These are phyloP conservation scores for Pyricularia sp. DNA, from an alignment of 2,329 filamentous ascomycete species.

Conservation along the genomic window DNA sequence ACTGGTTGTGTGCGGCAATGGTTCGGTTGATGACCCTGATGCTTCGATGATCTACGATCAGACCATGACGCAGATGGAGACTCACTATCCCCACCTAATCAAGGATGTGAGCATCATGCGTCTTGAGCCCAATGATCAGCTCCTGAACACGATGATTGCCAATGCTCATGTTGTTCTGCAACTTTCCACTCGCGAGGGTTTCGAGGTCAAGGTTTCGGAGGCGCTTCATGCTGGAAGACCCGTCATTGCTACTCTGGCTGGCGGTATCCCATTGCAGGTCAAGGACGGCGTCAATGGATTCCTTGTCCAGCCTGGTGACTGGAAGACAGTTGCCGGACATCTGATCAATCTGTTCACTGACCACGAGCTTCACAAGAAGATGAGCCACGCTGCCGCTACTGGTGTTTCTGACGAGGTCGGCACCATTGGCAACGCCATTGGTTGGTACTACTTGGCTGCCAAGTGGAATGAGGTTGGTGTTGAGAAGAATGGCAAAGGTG, in stretches of 20 bases:
- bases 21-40: constrained; percentile 71
- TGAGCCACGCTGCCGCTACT: constrained; percentile 48
- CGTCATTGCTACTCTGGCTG: constrained; percentile 60
- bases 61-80: constrained; percentile 54
- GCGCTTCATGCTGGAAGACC: constrained; percentile 69
- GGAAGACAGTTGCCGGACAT: constrained; percentile 53
- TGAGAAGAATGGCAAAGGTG: constrained; percentile 24
- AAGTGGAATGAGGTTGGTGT: constrained; percentile 44
- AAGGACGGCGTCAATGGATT: constrained; percentile 59
- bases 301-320: constrained; percentile 59
- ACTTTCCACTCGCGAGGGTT: constrained; percentile 69
- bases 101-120: constrained; percentile 62
- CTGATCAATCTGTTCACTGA: constrained; percentile 55
- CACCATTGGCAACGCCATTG: constrained; percentile 65
- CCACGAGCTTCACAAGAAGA: constrained; percentile 47
- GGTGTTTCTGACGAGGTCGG: constrained; percentile 72
- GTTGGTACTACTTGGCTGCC: constrained; percentile 66
- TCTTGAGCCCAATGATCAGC: constrained; percentile 64
- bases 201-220: constrained; percentile 79
- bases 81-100: constrained; percentile 46
- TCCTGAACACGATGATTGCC: constrained; percentile 63
- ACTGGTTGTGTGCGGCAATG: constrained; percentile 66
- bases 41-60: constrained; percentile 59
- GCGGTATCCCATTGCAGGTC: constrained; percentile 72
- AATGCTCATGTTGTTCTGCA: constrained; percentile 63